phyloP scores from a whole-genome alignment of 768 basidiomycete genomes.

The Termitomyces eurrhizus region DNA sequence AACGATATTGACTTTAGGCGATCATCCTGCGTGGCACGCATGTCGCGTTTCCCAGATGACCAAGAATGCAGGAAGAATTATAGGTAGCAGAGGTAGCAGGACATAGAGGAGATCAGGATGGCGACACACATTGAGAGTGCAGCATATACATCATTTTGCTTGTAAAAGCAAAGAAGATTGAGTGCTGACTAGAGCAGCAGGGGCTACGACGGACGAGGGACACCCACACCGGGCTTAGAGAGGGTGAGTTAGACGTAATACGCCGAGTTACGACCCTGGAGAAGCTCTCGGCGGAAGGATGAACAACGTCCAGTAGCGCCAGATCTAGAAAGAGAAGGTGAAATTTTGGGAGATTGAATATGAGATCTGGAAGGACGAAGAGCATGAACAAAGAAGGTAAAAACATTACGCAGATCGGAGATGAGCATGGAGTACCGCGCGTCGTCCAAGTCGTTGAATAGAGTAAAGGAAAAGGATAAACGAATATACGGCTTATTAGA shows the following conservation, averaged over 20 bases:
- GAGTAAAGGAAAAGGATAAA: background rate
- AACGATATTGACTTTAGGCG: background rate
- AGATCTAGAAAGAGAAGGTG: conserved; percentile 9
- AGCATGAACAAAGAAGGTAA: background rate
- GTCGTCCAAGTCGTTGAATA: background rate
- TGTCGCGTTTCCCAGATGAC: background rate
- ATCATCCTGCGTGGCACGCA: background rate
- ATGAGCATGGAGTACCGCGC: background rate
- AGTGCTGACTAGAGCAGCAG: background rate
- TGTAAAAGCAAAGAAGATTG: background rate
- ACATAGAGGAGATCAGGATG: background rate
- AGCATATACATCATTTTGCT: background rate
- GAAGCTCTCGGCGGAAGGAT: conserved; percentile 3
- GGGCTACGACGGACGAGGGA: conserved; percentile 8
- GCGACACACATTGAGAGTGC: background rate
- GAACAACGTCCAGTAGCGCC: background rate
- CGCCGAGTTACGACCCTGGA: conserved; percentile 3
- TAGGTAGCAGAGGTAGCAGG: background rate
- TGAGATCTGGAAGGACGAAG: conserved; percentile 7
- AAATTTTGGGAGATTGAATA: background rate
- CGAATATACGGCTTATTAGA: background rate
- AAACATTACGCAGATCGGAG: conserved; percentile 2
- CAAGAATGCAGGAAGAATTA: background rate
- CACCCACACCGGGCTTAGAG: conserved; percentile 2
- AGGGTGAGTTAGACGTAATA: conserved; percentile 12